Conservation (phyloP, 768 basidiomycete genomes). For the Coprinopsis cinerea region DNA sequence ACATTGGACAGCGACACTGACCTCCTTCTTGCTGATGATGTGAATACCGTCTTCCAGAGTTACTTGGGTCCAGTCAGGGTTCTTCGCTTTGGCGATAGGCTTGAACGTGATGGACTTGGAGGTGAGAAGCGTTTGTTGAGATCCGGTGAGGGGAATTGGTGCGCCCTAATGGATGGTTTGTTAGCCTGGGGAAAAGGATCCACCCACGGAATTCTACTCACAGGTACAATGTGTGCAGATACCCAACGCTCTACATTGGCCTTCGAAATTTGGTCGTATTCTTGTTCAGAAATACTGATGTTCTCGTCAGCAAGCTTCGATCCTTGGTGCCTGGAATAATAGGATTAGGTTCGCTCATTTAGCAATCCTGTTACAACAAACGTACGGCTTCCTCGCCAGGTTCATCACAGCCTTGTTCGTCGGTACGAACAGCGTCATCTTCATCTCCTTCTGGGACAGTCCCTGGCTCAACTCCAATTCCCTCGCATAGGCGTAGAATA, state of each 20-base stretch:
- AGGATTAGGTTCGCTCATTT: not conserved
- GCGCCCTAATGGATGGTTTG: conserved; percentile 30
- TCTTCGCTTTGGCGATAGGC: conserved; percentile 27
- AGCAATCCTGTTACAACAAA: conserved; percentile 7
- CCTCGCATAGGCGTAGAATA: conserved; percentile 80
- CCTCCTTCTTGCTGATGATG: conserved; percentile 60
- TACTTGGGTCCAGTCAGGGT: conserved; percentile 54
- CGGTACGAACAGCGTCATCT: conserved; percentile 67
- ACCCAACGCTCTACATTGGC: conserved; percentile 77
- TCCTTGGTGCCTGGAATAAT: conserved; percentile 53
- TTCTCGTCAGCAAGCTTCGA: conserved; percentile 34
- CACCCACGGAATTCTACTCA: conserved; percentile 24
- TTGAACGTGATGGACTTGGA: conserved; percentile 55
- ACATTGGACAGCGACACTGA: conserved; percentile 19
- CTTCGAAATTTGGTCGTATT: conserved; percentile 54
- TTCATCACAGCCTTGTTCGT: conserved; percentile 88
- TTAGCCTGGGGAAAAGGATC: not conserved
- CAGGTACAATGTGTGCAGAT: conserved; percentile 78
- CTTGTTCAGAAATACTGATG: conserved; percentile 57
- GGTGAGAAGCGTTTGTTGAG: conserved; percentile 53
- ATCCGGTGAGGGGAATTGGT: conserved; percentile 38
- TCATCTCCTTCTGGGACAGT: conserved; percentile 33
- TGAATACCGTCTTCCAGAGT: conserved; percentile 48
- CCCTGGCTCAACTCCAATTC: conserved; percentile 56
- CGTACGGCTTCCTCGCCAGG: conserved; percentile 76